Conservation (phyloP, 768 basidiomycete genomes). For the Rhodotorula taiwanensis region DNA sequence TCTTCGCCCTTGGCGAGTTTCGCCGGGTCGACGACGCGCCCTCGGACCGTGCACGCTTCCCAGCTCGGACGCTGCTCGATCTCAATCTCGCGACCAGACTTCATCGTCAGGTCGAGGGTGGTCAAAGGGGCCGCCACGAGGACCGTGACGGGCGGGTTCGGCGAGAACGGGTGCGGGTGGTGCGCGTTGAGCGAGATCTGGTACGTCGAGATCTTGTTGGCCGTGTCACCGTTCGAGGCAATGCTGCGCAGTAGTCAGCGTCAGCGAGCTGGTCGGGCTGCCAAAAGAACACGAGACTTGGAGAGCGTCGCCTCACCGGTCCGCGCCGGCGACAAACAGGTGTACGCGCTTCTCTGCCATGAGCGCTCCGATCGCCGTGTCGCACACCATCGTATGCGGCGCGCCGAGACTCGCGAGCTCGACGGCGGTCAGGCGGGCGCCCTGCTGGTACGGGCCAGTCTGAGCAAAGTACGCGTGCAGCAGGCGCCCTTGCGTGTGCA, state of each 20-base stretch:
- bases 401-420: constrained; percentile 79
- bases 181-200: constrained; percentile 89
- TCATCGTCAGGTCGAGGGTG: constrained; percentile 75
- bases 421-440: constrained; percentile 75
- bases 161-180: constrained; percentile 36
- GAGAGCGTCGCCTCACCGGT: constrained; percentile 24
- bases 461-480: constrained; percentile 83
- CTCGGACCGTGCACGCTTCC: constrained; percentile 83
- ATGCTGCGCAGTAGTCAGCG: constrained; percentile 62
- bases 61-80: constrained; percentile 84
- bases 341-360: constrained; percentile 72
- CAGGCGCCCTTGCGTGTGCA: constrained; percentile 70
- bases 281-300: too few relatives aligned
- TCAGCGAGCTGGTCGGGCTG: constrained; percentile 55
- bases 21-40: constrained; percentile 62
- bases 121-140: constrained; percentile 88
- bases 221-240: constrained; percentile 89
- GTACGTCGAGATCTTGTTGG: constrained; percentile 97
- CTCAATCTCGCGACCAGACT: constrained; percentile 56
- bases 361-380: constrained; percentile 93
- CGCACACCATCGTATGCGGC: constrained; percentile 88
- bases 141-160: constrained; percentile 62
- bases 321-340: constrained; percentile 39
- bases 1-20: constrained; percentile 49
- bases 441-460: constrained; percentile 90